Evolutionary conservation across 805 yeast genomes (phyloP), one percentile per base, ranked within the genome.

Genomic region (Starmerella scarabaei): DNA sequence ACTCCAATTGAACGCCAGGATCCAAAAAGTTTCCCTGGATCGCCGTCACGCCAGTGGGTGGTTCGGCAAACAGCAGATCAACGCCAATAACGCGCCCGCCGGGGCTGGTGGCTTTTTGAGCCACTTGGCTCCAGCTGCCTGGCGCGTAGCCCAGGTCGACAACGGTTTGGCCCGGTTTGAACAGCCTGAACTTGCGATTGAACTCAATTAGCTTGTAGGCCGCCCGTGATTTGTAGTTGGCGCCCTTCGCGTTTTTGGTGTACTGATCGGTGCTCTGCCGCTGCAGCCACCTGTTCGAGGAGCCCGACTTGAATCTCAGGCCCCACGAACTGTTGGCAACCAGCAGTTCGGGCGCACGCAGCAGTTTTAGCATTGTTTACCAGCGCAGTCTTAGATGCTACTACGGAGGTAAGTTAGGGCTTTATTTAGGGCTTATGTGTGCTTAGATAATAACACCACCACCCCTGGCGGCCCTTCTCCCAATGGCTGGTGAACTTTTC

Each of bases 81-180:
- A 85, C 81, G 4, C 95, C 95, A 11, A 84, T 55, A 3, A 84
- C 73, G 17, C 67, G 62, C 1, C 84, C 78, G 2, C 61, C 54
- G 1, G 68, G 67, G 16, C 58, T 53, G 1, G 75, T 67, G 40
- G 70, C 57, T 38, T 71, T 72, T 7, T 70, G 61, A 0, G 88
- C 86, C 1, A 83, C 86, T 55, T 84, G 94, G 7, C 88, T 73
- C 95, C 95, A 84, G 3, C 94, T 85, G 0, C 95, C 95, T 0
- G 95, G 95, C 0, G 94, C 93, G 57, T 75, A 85, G 0, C 95
- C 69, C 34, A 91, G 62, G 62, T 91, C 98, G 4, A 91, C 73
- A 1, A 91, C 80, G 32, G 74, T 71, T 48, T 62, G 67, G 0
- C 73, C 66, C 2, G 66, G 66, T 30, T 61, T 58, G 56, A 88